These are phyloP conservation scores for Cucurbita pepo DNA, from an alignment of 306 rosid genomes.

Conservation along the genomic window DNA sequence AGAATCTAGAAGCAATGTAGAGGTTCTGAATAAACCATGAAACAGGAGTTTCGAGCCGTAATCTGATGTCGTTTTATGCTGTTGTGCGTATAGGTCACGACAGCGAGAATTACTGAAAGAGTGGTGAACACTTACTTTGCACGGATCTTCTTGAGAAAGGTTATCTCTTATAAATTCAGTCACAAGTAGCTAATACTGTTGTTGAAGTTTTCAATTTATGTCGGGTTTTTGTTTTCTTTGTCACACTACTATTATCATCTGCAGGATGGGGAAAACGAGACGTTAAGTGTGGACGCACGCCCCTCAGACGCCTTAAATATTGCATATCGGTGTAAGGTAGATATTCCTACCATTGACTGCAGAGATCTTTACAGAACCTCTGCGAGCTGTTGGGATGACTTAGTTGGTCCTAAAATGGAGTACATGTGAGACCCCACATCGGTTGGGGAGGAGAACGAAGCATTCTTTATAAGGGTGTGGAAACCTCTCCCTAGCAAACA, in stretches of 20 bases:
- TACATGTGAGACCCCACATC: too few relatives aligned
- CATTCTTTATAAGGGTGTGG: too few relatives aligned
- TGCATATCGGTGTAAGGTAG: slow-evolving; percentile 80
- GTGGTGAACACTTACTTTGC: slow-evolving; percentile 75
- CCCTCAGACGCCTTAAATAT: slow-evolving; percentile 93
- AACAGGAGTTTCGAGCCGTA: not conserved
- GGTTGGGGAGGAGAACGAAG: too few relatives aligned
- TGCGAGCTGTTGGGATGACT: not conserved
- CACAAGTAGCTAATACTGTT: not conserved
- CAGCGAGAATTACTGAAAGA: slow-evolving; percentile 80
- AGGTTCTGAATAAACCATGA: not conserved
- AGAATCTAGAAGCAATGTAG: not conserved
- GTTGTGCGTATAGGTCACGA: slow-evolving; percentile 41
- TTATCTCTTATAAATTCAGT: slow-evolving; percentile 12
- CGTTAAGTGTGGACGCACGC: slow-evolving; percentile 70
- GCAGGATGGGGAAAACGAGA: slow-evolving; percentile 68
- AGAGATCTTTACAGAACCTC: not conserved
- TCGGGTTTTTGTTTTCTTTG: not conserved
- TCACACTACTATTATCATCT: slow-evolving; percentile 18
- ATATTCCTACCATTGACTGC: not conserved
- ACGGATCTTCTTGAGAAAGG: slow-evolving; percentile 71
- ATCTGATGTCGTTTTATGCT: not conserved
- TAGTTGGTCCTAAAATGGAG: not conserved
- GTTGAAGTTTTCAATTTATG: not conserved
- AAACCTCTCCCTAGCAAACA: too few relatives aligned